Evolutionary conservation across 441 rosid genomes (phyloP).

Genomic region (Croton setiger): DNA sequence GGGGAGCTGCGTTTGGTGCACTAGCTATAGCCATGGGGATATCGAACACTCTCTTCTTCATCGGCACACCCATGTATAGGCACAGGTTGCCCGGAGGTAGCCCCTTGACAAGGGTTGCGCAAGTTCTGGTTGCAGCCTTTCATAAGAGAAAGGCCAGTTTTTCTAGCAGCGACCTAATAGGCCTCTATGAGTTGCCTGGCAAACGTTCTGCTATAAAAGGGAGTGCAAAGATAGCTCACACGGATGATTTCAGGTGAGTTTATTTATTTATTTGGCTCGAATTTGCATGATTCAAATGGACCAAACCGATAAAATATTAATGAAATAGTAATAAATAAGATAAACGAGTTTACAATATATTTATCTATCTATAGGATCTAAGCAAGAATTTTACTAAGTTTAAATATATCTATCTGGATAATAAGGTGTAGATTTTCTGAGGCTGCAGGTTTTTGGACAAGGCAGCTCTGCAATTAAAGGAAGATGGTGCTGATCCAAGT

Average conservation of each 20-base stretch:
- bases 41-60: slow-evolving; percentile 72
- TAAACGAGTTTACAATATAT: too few relatives aligned
- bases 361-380: too few relatives aligned
- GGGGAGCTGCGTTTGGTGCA: slow-evolving; percentile 92
- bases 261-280: too few relatives aligned
- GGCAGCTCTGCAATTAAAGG: slow-evolving; percentile 82
- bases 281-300: too few relatives aligned
- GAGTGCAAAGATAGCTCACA: slow-evolving; percentile 74
- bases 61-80: slow-evolving; percentile 84
- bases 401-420: too few relatives aligned
- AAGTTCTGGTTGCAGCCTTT: slow-evolving; percentile 78
- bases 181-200: slow-evolving; percentile 81
- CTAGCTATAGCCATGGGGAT: slow-evolving; percentile 85
- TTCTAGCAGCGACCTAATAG: slow-evolving; percentile 62
- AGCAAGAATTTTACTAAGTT: too few relatives aligned
- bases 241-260: slow-evolving; percentile 59
- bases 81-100: slow-evolving; percentile 98
- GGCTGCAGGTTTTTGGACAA: slow-evolving; percentile 76
- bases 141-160: slow-evolving; percentile 58
- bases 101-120: slow-evolving; percentile 87
- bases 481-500: slow-evolving; percentile 62
- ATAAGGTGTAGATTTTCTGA: neutral
- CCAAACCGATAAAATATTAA: too few relatives aligned
- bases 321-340: too few relatives aligned
- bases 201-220: slow-evolving; percentile 76